These are phyloP conservation scores for Penicillium odoratum DNA, from an alignment of 495 filamentous ascomycete genomes.

Conservation along the genomic window DNA sequence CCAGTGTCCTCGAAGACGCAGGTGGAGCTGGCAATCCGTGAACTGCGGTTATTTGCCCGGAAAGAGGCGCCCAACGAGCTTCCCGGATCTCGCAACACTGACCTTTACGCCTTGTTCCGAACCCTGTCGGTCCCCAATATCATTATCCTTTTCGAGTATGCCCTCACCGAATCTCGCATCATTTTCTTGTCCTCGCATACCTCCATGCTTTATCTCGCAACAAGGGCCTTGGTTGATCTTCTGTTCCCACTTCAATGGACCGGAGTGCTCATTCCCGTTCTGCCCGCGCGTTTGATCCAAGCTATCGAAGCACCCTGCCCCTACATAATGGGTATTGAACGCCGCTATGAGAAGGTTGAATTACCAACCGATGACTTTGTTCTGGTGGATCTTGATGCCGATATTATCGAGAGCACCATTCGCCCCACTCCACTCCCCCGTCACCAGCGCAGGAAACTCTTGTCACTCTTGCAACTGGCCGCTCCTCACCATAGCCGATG, in stretches of 20 bases:
- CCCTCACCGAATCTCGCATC: slow-evolving; percentile 89
- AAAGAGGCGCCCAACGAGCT: slow-evolving; percentile 94
- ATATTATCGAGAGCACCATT: slow-evolving; percentile 78
- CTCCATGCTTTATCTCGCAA: slow-evolving; percentile 92
- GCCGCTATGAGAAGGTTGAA: slow-evolving; percentile 87
- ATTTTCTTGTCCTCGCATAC: slow-evolving; percentile 95
- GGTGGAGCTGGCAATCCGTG: slow-evolving; percentile 87
- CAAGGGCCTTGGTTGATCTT: slow-evolving; percentile 75
- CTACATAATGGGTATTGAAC: slow-evolving; percentile 94
- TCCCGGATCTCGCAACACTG: slow-evolving; percentile 86
- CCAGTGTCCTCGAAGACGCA: slow-evolving; percentile 93
- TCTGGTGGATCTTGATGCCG: slow-evolving; percentile 86
- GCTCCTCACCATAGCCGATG: slow-evolving; percentile 87
- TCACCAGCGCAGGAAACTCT: slow-evolving; percentile 85
- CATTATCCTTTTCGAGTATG: slow-evolving; percentile 89
- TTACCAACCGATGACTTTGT: slow-evolving; percentile 97
- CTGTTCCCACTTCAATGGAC: slow-evolving; percentile 91
- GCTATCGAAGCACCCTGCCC: slow-evolving; percentile 94
- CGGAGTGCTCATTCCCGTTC: slow-evolving; percentile 88
- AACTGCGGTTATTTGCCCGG: slow-evolving; percentile 86
- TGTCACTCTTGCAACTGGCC: slow-evolving; percentile 82
- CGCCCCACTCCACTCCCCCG: slow-evolving; percentile 75
- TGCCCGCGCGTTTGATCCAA: slow-evolving; percentile 83
- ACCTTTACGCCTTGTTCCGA: slow-evolving; percentile 91
- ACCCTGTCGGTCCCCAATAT: slow-evolving; percentile 87